Conservation (phyloP, 495 filamentous ascomycete genomes). For the Achaetomiella virescens region DNA sequence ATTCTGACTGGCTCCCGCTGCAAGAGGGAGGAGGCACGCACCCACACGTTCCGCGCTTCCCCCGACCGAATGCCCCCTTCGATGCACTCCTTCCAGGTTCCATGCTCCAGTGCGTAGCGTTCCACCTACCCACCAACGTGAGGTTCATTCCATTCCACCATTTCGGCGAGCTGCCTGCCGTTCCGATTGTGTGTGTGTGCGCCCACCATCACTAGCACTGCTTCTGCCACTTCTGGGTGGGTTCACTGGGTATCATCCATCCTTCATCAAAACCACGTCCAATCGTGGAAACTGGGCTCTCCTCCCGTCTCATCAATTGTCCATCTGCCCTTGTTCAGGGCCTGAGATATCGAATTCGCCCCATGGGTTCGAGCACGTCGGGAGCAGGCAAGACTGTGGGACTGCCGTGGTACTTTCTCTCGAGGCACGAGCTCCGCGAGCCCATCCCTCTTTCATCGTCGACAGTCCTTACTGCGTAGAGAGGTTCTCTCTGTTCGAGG, state of each 20-base stretch:
- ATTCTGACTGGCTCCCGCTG: slow-evolving; percentile 16
- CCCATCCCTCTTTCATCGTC: not conserved
- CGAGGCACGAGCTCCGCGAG: not conserved
- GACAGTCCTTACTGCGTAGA: not conserved
- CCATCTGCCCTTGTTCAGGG: not conserved
- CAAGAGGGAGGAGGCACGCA: slow-evolving; percentile 10
- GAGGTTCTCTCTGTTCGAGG: too few relatives aligned
- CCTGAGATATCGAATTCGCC: slow-evolving; percentile 1
- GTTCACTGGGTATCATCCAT: slow-evolving; percentile 3
- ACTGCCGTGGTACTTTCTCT: slow-evolving; percentile 4
- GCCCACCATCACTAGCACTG: too few relatives aligned
- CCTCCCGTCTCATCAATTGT: slow-evolving; percentile 19
- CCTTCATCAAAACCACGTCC: slow-evolving; percentile 18
- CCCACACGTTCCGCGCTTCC: slow-evolving; percentile 20
- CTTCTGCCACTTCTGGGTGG: too few relatives aligned
- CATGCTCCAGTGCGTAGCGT: slow-evolving; percentile 1
- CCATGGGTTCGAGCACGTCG: slow-evolving; percentile 8
- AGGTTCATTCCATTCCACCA: not conserved
- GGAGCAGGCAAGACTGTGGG: slow-evolving; percentile 8
- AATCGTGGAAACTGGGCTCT: slow-evolving; percentile 19
- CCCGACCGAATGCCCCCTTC: slow-evolving; percentile 8
- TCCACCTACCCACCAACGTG: not conserved
- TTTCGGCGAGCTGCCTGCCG: not conserved
- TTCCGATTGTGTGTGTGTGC: not conserved
- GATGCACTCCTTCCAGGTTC: slow-evolving; percentile 15